Percentiles rank a stretch among this genome's conserved stretches.
Conservation (phyloP, 1,139 yeast genomes). For the Taphrina communis region DNA sequence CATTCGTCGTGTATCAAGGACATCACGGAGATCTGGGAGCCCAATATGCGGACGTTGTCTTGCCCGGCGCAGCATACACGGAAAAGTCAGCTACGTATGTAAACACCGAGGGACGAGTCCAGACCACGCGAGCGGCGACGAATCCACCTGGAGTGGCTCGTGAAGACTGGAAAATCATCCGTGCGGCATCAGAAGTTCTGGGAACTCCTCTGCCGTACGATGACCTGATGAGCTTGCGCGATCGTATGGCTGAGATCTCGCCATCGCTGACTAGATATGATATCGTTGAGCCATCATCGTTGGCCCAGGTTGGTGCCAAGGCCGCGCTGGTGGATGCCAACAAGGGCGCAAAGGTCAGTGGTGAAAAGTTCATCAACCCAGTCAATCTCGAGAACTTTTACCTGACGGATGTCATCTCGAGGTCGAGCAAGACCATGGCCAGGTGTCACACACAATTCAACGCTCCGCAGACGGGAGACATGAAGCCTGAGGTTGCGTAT, state of each 20-base stretch:
- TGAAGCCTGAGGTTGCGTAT: constrained; percentile 41
- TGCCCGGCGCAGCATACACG: constrained; percentile 89
- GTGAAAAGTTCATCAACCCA: constrained; percentile 58
- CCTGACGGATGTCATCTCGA: constrained; percentile 84
- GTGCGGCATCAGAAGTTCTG: constrained; percentile 82
- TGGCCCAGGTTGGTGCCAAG: constrained; percentile 66
- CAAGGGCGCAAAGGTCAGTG: constrained; percentile 55
- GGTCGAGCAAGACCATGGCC: constrained; percentile 50
- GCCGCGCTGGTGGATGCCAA: constrained; percentile 55
- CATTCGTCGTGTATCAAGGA: constrained; percentile 89
- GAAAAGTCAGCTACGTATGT: constrained; percentile 88
- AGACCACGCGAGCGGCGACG: constrained; percentile 83
- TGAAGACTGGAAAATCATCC: constrained; percentile 88
- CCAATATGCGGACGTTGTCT: constrained; percentile 81
- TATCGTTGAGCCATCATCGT: constrained; percentile 70
- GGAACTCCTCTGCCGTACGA: constrained; percentile 77
- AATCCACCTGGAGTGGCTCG: constrained; percentile 92
- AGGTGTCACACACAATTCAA: constrained; percentile 40
- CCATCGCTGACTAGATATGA: constrained; percentile 83
- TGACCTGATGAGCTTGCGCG: constrained; percentile 70
- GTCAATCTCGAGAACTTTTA: constrained; percentile 82
- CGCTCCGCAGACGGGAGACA: constrained; percentile 30
- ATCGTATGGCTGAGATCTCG: constrained; percentile 75
- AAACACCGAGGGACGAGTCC: constrained; percentile 90
- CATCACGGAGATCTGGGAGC: constrained; percentile 94